Evolutionary conservation across 805 yeast genomes (phyloP).

Genomic region (Brettanomyces anomalus): DNA sequence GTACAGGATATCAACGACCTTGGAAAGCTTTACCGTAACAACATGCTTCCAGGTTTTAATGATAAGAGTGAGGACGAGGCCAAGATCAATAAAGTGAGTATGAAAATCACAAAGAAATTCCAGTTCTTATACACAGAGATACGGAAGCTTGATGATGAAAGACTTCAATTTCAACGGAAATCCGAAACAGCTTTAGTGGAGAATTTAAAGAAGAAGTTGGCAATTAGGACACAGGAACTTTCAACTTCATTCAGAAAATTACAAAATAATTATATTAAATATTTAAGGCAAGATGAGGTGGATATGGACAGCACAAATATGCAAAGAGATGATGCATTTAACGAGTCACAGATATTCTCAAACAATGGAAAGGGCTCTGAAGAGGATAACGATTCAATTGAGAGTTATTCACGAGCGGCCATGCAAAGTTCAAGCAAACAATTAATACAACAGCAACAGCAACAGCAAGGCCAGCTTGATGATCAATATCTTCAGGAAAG

Average conservation of each 20-base stretch:
- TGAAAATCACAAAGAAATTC: constrained; percentile 62
- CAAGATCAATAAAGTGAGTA: constrained; percentile 71
- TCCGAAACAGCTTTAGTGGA: constrained; percentile 58
- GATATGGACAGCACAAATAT: neutral
- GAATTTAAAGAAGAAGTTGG: constrained; percentile 78
- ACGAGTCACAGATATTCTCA: constrained; percentile 1
- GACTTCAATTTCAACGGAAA: constrained; percentile 23
- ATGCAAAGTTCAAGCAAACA: constrained; percentile 35
- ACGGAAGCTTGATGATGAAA: constrained; percentile 46
- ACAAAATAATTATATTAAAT: constrained; percentile 83
- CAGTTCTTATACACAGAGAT: constrained; percentile 73
- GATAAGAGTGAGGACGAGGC: constrained; percentile 72
- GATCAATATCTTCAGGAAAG: constrained; percentile 52
- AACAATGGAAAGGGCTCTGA: constrained; percentile 5
- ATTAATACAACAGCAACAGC: constrained; percentile 29
- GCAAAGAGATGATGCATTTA: neutral
- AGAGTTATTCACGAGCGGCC: constrained; percentile 44
- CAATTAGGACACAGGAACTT: constrained; percentile 70
- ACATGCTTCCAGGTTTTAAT: constrained; percentile 78
- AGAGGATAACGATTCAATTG: constrained; percentile 24
- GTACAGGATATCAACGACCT: constrained; percentile 48
- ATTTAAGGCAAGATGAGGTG: constrained; percentile 65
- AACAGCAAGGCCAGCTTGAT: constrained; percentile 27
- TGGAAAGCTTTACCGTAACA: constrained; percentile 65
- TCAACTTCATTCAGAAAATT: constrained; percentile 75